Percentiles rank a stretch among this genome's conserved stretches.
Evolutionary conservation across 2,329 filamentous ascomycete genomes (phyloP).

Genomic region (Huntiella moniliformis): DNA sequence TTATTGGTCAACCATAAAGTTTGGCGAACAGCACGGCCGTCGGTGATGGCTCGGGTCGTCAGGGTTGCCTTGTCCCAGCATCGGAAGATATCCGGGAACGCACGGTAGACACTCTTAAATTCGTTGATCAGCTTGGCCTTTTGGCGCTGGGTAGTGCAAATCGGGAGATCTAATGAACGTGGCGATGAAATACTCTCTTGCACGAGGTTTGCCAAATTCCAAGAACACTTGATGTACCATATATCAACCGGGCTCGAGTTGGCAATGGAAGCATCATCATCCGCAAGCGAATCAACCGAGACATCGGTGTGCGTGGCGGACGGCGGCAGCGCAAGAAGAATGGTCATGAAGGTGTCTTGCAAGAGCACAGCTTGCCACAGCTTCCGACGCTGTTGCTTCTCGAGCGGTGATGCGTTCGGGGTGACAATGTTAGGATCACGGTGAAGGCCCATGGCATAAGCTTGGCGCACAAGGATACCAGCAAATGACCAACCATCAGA

Average conservation of each 20-base stretch:
- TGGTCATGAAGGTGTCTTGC: slow-evolving; percentile 66
- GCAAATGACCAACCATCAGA: slow-evolving; percentile 71
- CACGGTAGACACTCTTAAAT: slow-evolving; percentile 53
- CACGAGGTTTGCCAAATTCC: slow-evolving; percentile 61
- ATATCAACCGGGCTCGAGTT: slow-evolving; percentile 45
- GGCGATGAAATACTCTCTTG: slow-evolving; percentile 61
- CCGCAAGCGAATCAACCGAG: slow-evolving; percentile 50
- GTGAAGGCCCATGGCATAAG: slow-evolving; percentile 66
- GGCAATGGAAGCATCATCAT: slow-evolving; percentile 39
- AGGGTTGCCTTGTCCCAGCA: slow-evolving; percentile 46
- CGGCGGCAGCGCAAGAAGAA: slow-evolving; percentile 57
- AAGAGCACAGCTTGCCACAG: slow-evolving; percentile 67
- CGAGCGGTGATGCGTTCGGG: slow-evolving; percentile 46
- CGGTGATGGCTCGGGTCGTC: slow-evolving; percentile 33
- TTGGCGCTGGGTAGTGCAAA: slow-evolving; percentile 48
- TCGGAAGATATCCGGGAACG: slow-evolving; percentile 52
- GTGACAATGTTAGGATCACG: slow-evolving; percentile 58
- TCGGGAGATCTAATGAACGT: slow-evolving; percentile 52
- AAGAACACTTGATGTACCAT: slow-evolving; percentile 56
- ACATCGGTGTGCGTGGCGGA: slow-evolving; percentile 66
- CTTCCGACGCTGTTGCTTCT: slow-evolving; percentile 63
- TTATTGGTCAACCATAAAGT: slow-evolving; percentile 65
- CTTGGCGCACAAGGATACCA: slow-evolving; percentile 56
- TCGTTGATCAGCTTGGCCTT: slow-evolving; percentile 51
- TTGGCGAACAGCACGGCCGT: slow-evolving; percentile 51